These are phyloP conservation scores for Prunella vulgaris DNA, from an alignment of 257 asterid genomes.

Conservation along the genomic window DNA sequence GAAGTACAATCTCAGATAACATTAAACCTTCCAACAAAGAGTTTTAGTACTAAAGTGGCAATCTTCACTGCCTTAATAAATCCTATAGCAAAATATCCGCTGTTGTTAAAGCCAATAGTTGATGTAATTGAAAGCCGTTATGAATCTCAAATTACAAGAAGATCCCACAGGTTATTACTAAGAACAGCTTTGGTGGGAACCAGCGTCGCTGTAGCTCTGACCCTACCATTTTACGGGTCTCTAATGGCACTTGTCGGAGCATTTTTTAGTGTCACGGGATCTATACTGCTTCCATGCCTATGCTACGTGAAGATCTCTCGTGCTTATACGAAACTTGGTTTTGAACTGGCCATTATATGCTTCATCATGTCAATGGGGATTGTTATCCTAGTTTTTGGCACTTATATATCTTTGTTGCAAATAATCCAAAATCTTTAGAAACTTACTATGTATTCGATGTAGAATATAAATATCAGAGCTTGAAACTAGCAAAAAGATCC, in stretches of 20 bases:
- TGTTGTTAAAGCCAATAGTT: slow-evolving; percentile 43
- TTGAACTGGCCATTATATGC: slow-evolving; percentile 13
- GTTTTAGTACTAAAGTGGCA: slow-evolving; percentile 43
- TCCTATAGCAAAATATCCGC: slow-evolving; percentile 53
- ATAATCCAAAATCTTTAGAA: slow-evolving; percentile 15
- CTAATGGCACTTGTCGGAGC: slow-evolving; percentile 62
- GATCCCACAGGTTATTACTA: slow-evolving; percentile 17
- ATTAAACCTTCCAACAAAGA: slow-evolving; percentile 42
- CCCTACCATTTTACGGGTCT: slow-evolving; percentile 49
- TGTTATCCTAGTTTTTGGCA: slow-evolving; percentile 25
- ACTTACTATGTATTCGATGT: neutral
- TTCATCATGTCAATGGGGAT: slow-evolving; percentile 22
- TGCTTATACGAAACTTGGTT: slow-evolving; percentile 19
- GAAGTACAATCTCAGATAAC: slow-evolving; percentile 46
- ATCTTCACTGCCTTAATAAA: slow-evolving; percentile 46
- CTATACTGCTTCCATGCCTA: slow-evolving; percentile 50
- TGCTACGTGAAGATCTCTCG: slow-evolving; percentile 65
- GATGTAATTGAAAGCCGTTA: slow-evolving; percentile 28
- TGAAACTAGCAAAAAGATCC: no score
- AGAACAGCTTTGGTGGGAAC: slow-evolving; percentile 31
- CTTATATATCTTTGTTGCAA: slow-evolving; percentile 21
- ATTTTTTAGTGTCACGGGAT: slow-evolving; percentile 39
- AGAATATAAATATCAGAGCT: neutral
- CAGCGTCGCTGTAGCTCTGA: slow-evolving; percentile 42
- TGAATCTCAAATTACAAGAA: neutral